Base-by-base conservation (phyloP, 345 rosid genomes). In the Bruguiera gymnorhiza region DNA sequence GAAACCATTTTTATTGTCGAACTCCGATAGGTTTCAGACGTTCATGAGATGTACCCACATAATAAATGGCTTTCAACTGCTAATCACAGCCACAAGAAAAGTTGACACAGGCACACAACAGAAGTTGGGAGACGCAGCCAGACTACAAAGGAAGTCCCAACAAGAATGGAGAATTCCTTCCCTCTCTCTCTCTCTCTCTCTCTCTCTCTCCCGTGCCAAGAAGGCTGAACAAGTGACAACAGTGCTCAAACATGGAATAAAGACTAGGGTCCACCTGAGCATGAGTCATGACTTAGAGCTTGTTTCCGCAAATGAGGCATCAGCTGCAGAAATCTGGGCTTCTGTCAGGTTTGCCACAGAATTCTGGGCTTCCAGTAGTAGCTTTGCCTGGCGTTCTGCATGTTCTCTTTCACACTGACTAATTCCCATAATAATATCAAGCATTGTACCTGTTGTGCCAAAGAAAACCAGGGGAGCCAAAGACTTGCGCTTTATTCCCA, bases 391-490 rank as follows among this genome's bases (percentile, higher is more conserved):
- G 68, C 85, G 92, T 75, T 95, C 97, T 1, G 99, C 97, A n/a
- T 95, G 96, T 76, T 95, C 97, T 83, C 99, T 88, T 71, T 88
- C 97, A 21, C 99, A 92, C 20, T 89, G 92, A 67, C 79, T 92
- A 76, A 92, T 84, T 37, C 97, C 98, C 78, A 89, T 83, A 51
- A 91, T 89, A 71, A 91, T 94, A 68, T 94, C 97, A 6, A 91
- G 90, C 98, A 94, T 94, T 21, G 97, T 91, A 37, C 97, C 98
- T 0, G 97, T 94, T 16, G 98, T 91, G 78, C 98, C 97, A 11
- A 94, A 91, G 87, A 92, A 92, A 68, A 92, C 97, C 5, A 94
- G 93, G 9, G 97, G 97, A 3, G 83, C 96, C 24, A 94, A 73
- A 50, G 97, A 94, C 79, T 92, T 94, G 55, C 92, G 85, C 72